Evolutionary conservation across 345 rosid species (phyloP), one percentile per base, ranked within the genome.

Genomic region (Fremontodendron californicum): DNA sequence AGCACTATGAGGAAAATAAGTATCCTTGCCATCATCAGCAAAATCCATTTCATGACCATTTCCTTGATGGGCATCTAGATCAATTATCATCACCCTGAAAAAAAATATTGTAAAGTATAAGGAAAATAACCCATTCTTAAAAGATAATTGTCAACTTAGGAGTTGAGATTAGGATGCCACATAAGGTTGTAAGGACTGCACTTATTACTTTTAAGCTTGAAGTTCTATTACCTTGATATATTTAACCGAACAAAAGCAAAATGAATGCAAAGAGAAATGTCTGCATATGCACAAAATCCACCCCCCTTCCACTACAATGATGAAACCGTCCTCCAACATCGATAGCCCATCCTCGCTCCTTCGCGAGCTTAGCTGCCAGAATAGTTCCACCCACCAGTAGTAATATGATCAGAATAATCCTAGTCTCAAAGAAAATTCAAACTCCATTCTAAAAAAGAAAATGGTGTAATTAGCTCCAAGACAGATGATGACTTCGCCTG

Each of bases 61-160:
- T 74, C 98, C 98, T 87, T 94, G 98, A 84, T 94, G 98, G 31
- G 97, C 98, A 80, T 94, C 98, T 4, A 94, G 94, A 93, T 94
- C 98, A 80, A 94, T 87, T 74, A 94, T 91, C 97, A 94, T 94
- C 77, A 90, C 95, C 88, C 97, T 94, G 84, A n/a, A n/a, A 12
- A 76, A 49, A 29, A 45, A 72, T 82, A 80, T 67, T 35, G 78
- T 58, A 77, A 67, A 74, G 31, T 74, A 65, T 29, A 6, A 80
- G 75, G 68, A 33, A 1, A 74, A 68, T 70, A 37, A 31, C 52
- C 42, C 54, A 75, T 45, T 68, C 12, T 2, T 66, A n/a, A 48
- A 75, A 37, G 46, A 39, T 15, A 35, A 58, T 23, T 72, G 61
- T 31, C 27, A 67, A 27, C 65, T 35, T 10, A 69, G 60, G 31